A percentile compares a stretch with the other conserved stretches of the same genome.
Evolutionary conservation across 2,329 filamentous ascomycete species (phyloP).

Genomic region (Phialemonium atrogriseum): DNA sequence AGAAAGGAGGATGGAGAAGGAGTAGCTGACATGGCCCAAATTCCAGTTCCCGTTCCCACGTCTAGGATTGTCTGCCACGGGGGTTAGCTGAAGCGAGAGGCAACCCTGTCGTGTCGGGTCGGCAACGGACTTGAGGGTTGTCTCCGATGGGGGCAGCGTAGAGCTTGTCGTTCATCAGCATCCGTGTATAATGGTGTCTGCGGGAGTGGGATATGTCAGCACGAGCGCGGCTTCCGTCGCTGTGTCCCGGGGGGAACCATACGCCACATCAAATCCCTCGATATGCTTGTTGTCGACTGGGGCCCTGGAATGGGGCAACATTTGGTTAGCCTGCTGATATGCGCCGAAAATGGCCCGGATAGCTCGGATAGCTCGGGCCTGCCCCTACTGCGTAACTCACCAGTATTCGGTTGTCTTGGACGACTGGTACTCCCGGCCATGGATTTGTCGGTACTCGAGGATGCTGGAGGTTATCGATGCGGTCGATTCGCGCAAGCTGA

Average conservation of each 20-base stretch:
- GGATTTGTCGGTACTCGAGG: slow-evolving; percentile 1
- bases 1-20: too few relatives aligned
- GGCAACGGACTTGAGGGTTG: slow-evolving; percentile 11
- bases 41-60: slow-evolving; percentile 45
- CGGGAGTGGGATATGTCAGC: background rate
- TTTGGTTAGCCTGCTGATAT: too few relatives aligned
- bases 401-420: slow-evolving; percentile 4
- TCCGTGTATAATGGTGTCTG: slow-evolving; percentile 16
- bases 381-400: too few relatives aligned
- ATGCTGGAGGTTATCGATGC: slow-evolving; percentile 2
- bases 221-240: background rate
- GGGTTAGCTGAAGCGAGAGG: too few relatives aligned
- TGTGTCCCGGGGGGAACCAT: slow-evolving; percentile 1
- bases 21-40: slow-evolving; percentile 34
- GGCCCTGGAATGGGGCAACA: background rate
- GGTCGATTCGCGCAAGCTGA: slow-evolving; percentile 2
- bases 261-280: slow-evolving; percentile 13
- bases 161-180: slow-evolving; percentile 15
- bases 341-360: too few relatives aligned
- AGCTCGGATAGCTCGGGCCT: too few relatives aligned
- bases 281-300: slow-evolving; percentile 11
- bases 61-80: slow-evolving; percentile 27
- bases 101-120: too few relatives aligned
- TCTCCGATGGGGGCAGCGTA: slow-evolving; percentile 15
- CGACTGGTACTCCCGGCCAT: slow-evolving; percentile 1